Conservation (phyloP, 495 filamentous ascomycete species). For the Schizothecium vesticola region DNA sequence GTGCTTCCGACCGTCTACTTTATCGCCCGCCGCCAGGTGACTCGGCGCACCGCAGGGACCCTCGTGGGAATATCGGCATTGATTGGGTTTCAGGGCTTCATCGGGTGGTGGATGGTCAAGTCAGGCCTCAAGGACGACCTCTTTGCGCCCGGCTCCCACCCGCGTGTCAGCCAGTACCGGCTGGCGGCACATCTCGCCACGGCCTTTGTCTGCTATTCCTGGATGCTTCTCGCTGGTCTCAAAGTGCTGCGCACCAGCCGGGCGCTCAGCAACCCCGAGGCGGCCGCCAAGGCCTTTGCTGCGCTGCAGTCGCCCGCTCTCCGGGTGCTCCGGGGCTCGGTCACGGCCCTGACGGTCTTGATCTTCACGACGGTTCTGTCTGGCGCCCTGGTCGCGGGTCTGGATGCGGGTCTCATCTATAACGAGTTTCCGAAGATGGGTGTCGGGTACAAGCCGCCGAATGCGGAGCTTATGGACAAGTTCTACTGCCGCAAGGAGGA, state of each 20-base stretch:
- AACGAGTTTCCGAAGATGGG: constrained; percentile 98
- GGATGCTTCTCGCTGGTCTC: constrained; percentile 93
- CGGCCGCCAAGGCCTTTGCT: constrained; percentile 49
- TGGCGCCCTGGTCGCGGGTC: constrained; percentile 85
- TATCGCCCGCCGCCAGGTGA: constrained; percentile 72
- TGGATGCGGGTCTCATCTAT: constrained; percentile 95
- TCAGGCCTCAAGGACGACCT: constrained; percentile 90
- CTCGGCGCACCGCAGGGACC: constrained; percentile 65
- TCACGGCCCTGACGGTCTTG: constrained; percentile 64
- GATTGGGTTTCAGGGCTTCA: constrained; percentile 91
- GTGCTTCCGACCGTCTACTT: constrained; percentile 85
- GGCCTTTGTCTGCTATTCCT: constrained; percentile 83
- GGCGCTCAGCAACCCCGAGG: constrained; percentile 57
- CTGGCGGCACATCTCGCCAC: constrained; percentile 83
- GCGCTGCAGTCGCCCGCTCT: constrained; percentile 61
- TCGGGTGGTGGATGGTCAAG: constrained; percentile 99
- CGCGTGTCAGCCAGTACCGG: constrained; percentile 89
- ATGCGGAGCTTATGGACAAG: constrained; percentile 70
- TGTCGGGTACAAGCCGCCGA: constrained; percentile 69
- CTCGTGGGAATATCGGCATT: constrained; percentile 79
- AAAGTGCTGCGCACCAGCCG: constrained; percentile 68
- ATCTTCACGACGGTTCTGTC: constrained; percentile 90
- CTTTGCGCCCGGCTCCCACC: constrained; percentile 83
- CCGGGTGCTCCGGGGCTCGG: constrained; percentile 64
- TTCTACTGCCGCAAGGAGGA: constrained; percentile 82